Conservation (phyloP, 805 yeast genomes). For the Nakazawaea holstii region DNA sequence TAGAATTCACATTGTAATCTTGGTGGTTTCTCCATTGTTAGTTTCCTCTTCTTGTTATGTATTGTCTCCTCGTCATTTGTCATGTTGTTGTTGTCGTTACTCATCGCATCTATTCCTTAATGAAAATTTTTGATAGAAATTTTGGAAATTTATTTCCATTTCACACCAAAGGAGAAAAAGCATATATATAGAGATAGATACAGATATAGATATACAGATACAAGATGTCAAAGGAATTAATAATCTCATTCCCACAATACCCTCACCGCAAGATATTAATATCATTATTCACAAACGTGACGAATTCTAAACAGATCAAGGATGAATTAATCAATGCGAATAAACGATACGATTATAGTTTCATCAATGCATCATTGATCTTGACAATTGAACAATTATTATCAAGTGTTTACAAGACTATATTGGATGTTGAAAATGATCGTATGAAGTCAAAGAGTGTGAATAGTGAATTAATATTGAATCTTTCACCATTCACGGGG, state of each 20-base stretch:
- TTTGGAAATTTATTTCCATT: too few relatives aligned
- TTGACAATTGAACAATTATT: conserved; percentile 58
- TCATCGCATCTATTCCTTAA: too few relatives aligned
- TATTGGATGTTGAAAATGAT: conserved; percentile 43
- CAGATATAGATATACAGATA: background rate
- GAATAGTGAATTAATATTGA: conserved; percentile 68
- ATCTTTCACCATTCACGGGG: conserved; percentile 65
- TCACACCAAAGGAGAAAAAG: too few relatives aligned
- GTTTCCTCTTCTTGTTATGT: background rate
- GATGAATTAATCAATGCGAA: conserved; percentile 38
- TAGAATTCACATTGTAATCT: conserved; percentile 39
- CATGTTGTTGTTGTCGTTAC: too few relatives aligned
- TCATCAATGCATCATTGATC: conserved; percentile 55
- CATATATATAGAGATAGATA: too few relatives aligned
- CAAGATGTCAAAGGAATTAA: background rate
- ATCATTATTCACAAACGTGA: conserved; percentile 40
- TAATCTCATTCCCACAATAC: conserved; percentile 40
- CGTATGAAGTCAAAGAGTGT: conserved; percentile 56
- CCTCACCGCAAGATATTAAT: conserved; percentile 30
- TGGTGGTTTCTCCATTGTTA: background rate
- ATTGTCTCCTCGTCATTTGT: too few relatives aligned
- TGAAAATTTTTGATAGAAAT: too few relatives aligned
- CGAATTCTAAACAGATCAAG: conserved; percentile 39
- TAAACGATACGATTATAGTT: conserved; percentile 51
- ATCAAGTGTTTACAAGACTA: conserved; percentile 55